Percentiles rank a stretch among this genome's conserved stretches.
Evolutionary conservation across 129 eudicot species (phyloP).

Genomic region (Glebionis coronaria): DNA sequence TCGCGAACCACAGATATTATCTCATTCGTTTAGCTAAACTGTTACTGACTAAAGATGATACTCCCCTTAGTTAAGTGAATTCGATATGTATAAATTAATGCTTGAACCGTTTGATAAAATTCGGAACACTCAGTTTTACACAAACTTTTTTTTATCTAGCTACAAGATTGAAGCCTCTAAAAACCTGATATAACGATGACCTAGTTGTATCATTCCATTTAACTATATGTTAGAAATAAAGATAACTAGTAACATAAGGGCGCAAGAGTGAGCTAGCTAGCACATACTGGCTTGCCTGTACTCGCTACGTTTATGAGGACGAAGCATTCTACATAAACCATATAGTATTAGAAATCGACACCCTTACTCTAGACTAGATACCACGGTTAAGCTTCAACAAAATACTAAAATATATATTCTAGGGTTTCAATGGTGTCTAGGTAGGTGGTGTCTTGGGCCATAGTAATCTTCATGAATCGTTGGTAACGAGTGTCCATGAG

Average conservation of each 20-base stretch:
- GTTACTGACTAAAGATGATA: too few species aligned
- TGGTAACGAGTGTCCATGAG: constrained; percentile 52
- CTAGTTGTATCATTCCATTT: background rate
- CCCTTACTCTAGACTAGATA: too few species aligned
- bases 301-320: too few species aligned
- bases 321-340: too few species aligned
- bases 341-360: too few species aligned
- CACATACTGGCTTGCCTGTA: too few species aligned
- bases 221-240: background rate
- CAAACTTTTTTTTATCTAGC: background rate
- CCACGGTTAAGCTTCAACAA: too few species aligned
- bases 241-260: background rate
- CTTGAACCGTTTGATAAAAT: background rate
- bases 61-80: too few species aligned
- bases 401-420: too few species aligned
- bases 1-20: background rate
- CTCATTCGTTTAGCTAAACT: background rate
- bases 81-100: background rate
- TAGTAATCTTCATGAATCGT: constrained; percentile 77
- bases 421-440: constrained; percentile 43
- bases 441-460: constrained; percentile 63
- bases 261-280: constrained; percentile 31
- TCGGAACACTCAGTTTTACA: background rate
- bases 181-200: background rate
- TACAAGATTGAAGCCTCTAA: background rate